Evolutionary conservation across 352 stramenopile species (phyloP), one percentile per base, ranked within the genome.

Genomic region (Globisporangium radiosum): DNA sequence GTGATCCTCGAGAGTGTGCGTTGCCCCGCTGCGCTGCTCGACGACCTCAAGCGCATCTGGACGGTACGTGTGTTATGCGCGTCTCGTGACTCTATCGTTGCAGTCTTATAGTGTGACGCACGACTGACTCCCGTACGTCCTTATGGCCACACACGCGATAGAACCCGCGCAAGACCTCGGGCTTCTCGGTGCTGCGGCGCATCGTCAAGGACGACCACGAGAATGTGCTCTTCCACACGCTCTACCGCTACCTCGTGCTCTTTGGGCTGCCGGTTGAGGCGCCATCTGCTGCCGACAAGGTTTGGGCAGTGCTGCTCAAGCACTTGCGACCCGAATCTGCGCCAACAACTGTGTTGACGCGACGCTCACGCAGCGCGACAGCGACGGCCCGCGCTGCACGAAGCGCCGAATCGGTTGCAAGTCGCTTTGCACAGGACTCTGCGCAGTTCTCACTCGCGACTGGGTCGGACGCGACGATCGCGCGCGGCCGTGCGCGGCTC

Each of bases 221-320:
- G 39, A 80, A 94, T 40, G 87, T 92, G 7, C 71, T 99, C 5
- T 97, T 95, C 52, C 79, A 99, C 72, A 99, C 96, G 13, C 69
- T 99, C 6, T 99, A 99, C 69, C 90, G 95, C 15, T 98, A 87
- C 60, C 55, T 98, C 36, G 97, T 99, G 38, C 76, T 99, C 0
- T 98, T 99, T 76, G 97, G 96, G 4, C 68, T 99, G 39, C 94
- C 86, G 7, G 45, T 60, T 9, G 50, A 60, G 59, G 85, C 88
- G 15, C 78, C 83, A 33, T 85, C 69, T 45, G 57, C 68, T 55
- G 62, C 53, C 0, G 62, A 81, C 43, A 76, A 71, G 51, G 75
- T 92, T n/a, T 91, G 78, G 78, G 50, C 65, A 43, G 37, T 87
- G 36, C 36, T 92, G 11, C 42, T 84, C 2, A 90, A 90, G 55